phyloP scores from a whole-genome alignment of 2,329 filamentous ascomycete species.

The Fusarium proliferatum region DNA sequence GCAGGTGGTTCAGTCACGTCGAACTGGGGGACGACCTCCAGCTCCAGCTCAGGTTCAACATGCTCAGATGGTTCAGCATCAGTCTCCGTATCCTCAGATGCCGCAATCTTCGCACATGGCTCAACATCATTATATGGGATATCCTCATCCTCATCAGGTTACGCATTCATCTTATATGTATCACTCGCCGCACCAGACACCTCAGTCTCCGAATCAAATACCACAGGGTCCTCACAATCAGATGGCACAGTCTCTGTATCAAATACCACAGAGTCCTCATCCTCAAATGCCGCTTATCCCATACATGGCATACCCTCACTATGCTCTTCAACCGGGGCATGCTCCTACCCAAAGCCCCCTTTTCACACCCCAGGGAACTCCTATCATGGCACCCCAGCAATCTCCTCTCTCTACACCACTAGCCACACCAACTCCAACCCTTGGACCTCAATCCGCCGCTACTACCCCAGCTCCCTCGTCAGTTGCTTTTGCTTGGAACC shows the following conservation, averaged over 20 bases:
- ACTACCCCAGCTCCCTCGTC: background rate
- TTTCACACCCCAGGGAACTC: background rate
- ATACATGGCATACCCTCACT: background rate
- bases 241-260: background rate
- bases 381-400: background rate
- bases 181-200: background rate
- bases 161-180: background rate
- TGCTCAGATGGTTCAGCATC: conserved; percentile 1
- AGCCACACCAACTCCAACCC: background rate
- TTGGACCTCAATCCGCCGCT: background rate
- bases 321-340: background rate
- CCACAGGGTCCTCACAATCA: background rate
- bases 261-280: background rate
- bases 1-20: background rate
- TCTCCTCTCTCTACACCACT: conserved; percentile 6
- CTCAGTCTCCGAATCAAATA: background rate
- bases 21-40: background rate
- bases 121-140: background rate
- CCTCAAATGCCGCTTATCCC: background rate
- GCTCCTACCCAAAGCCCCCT: background rate
- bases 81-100: background rate
- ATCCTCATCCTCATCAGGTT: background rate
- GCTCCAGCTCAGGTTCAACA: background rate
- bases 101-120: background rate
- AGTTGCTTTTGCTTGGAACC: background rate